Evolutionary conservation across 495 filamentous ascomycete species (phyloP), one percentile per base, ranked within the genome.

Genomic region (Lichenothelia convexa): DNA sequence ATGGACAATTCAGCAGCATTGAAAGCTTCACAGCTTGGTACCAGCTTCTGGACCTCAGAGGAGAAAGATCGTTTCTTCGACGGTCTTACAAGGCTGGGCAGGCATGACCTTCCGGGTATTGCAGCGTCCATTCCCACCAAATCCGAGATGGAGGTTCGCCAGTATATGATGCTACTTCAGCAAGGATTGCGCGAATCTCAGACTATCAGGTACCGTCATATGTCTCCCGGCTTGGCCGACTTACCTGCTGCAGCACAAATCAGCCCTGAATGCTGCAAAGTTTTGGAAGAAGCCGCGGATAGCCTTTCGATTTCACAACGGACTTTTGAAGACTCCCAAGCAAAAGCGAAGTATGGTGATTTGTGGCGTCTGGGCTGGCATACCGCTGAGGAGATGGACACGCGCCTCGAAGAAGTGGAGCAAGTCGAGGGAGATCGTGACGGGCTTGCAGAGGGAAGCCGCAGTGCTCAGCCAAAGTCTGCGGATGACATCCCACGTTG

Each of bases 211-310:
- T 44, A 38, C 30, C 36, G 12, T 16, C 23, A 32, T 17, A 36
- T 40, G 0, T 32, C 34, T n/a, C 23, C 32, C 15, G 21, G 17
- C 15, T 63, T 51, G 12, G 46, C 40, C 41, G 64, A 82, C 31
- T 46, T 84, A 0, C 72, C 83, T 1, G 74, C 81, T 18, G 86
- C 87, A 0, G 37, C 68, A 2, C 81, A 94, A 46, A 50, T 94
- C 17, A 71, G 70, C 38, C 54, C 63, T n/a, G 62, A 71, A 38
- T 78, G 77, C 44, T 69, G 64, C 38, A 53, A 52, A 1, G 62
- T 66, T n/a, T 64, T 93, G 2, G 80, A 92, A 35, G 49, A 60
- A 29, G 70, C 75, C 19, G 83, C 73, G 0, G 71, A 81, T 40
- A 54, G 58, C 8, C 41, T 89, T 9, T 56, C 68, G 2, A 44